phyloP scores from a whole-genome alignment of 2,329 filamentous ascomycete species.

The Aspergillus fructus region DNA sequence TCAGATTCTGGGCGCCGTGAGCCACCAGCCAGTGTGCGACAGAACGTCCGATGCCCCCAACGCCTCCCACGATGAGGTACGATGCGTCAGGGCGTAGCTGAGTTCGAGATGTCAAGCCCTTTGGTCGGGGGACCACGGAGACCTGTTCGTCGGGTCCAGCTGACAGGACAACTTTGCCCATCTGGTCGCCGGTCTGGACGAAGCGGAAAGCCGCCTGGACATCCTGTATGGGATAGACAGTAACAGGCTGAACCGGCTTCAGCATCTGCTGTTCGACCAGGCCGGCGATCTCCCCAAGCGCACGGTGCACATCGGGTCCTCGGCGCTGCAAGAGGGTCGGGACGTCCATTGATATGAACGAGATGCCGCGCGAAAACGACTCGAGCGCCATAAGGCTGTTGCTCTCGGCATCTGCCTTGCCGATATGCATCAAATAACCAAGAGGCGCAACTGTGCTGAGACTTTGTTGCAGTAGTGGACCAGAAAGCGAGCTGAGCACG shows the following conservation, averaged over 20 bases:
- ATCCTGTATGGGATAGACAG: not conserved
- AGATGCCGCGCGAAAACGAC: not conserved
- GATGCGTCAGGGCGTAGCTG: not conserved
- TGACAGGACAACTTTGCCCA: constrained; percentile 38
- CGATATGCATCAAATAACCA: constrained; percentile 26
- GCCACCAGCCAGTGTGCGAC: constrained; percentile 12
- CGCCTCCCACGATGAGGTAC: constrained; percentile 22
- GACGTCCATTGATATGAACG: not conserved
- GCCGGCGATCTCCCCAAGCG: not conserved
- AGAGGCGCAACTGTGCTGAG: constrained; percentile 17
- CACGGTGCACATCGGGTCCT: not conserved
- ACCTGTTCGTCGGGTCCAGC: not conserved
- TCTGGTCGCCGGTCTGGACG: constrained; percentile 36
- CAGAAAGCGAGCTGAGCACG: constrained; percentile 29
- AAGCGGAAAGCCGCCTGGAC: constrained; percentile 27
- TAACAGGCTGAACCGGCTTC: constrained; percentile 8
- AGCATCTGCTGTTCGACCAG: constrained; percentile 3
- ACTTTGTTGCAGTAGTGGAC: constrained; percentile 19
- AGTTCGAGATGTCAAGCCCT: not conserved
- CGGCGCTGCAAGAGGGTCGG: not conserved
- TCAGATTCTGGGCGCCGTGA: constrained; percentile 16
- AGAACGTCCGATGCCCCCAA: constrained; percentile 17
- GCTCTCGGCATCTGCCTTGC: constrained; percentile 20
- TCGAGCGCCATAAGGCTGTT: not conserved
- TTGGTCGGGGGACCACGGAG: not conserved